Conservation (phyloP, 371 early-diverging fungal genomes). For the Encephalitozoon intestinalis region DNA sequence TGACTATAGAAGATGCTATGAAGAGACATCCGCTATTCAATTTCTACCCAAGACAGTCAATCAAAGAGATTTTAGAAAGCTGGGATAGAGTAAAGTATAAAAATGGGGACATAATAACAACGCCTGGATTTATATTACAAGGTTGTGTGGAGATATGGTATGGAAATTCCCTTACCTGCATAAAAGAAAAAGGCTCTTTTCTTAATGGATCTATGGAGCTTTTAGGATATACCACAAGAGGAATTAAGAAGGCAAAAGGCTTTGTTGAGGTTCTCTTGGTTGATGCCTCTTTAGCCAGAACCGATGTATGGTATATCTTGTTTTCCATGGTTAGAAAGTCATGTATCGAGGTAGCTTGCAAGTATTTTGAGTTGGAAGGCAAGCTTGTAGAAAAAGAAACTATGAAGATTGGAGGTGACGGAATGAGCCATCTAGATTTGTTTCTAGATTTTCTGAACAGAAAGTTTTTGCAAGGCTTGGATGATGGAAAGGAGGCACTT, state of each 20-base stretch:
- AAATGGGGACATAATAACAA: background rate
- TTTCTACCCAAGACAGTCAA: background rate
- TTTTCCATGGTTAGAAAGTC: conserved; percentile 5
- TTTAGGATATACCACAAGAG: background rate
- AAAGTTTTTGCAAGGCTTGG: background rate
- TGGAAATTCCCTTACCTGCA: background rate
- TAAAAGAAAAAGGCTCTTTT: conserved; percentile 10
- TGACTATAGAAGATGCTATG: background rate
- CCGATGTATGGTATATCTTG: background rate
- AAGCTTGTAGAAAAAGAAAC: conserved; percentile 3
- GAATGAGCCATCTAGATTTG: background rate
- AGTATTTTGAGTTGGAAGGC: background rate
- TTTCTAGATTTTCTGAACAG: background rate
- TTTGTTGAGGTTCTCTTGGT: background rate
- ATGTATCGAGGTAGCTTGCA: background rate
- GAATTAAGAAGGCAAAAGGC: background rate
- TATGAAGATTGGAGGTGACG: background rate
- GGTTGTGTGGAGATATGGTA: background rate
- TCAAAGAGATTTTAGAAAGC: background rate
- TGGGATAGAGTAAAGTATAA: background rate
- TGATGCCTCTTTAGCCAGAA: background rate
- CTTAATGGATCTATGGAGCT: background rate
- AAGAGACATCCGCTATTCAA: background rate
- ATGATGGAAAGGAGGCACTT: background rate
- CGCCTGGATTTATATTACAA: background rate